A percentile compares a stretch with the other conserved stretches of the same genome.
Conservation (phyloP, 306 rosid species). For the Senna siamea region DNA sequence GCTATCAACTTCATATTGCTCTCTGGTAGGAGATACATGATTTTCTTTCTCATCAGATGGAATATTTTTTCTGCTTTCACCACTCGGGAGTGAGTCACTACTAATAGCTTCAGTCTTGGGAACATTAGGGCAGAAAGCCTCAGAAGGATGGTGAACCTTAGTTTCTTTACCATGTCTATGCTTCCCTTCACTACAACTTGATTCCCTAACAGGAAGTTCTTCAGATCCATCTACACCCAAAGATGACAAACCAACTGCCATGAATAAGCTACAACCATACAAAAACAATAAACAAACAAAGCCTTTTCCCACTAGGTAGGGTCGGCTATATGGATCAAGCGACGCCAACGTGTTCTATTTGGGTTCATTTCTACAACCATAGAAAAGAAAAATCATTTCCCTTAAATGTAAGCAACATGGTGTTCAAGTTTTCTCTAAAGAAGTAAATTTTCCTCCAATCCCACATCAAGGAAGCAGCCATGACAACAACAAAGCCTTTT, state of each 20-base stretch:
- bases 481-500: too few relatives aligned
- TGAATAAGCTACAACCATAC: conserved; percentile 27
- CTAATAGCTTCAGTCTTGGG: conserved; percentile 38
- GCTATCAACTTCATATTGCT: conserved; percentile 46
- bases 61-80: conserved; percentile 36
- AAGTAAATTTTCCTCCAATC: conserved; percentile 17
- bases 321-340: too few relatives aligned
- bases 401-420: conserved; percentile 11
- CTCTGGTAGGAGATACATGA: conserved; percentile 34
- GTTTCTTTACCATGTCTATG: conserved; percentile 45
- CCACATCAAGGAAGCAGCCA: background rate
- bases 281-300: too few relatives aligned
- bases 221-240: conserved; percentile 57
- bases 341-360: too few relatives aligned
- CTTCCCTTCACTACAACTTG: conserved; percentile 63
- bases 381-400: background rate
- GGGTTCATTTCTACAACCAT: too few relatives aligned
- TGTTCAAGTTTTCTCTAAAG: background rate
- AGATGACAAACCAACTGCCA: conserved; percentile 29
- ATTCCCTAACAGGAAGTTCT: conserved; percentile 44
- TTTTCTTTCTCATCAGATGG: conserved; percentile 37
- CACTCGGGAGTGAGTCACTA: conserved; percentile 39
- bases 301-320: too few relatives aligned
- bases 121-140: conserved; percentile 39
- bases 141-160: conserved; percentile 34